Evolutionary conservation across 257 asterid genomes (phyloP).

Genomic region (Lycium barbarum): DNA sequence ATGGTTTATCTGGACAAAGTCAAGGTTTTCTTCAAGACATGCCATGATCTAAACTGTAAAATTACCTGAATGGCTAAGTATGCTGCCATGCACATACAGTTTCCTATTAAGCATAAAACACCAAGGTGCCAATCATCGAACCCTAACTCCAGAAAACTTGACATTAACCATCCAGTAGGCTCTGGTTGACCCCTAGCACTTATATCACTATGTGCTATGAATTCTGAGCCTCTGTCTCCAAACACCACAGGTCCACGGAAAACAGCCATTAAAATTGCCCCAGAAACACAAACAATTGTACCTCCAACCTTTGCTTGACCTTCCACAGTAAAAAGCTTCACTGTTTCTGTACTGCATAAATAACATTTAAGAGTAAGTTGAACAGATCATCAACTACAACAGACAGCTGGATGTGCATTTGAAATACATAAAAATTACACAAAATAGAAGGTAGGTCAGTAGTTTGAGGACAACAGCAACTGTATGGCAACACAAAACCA

Average conservation of each 20-base stretch:
- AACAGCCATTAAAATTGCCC: constrained; percentile 86
- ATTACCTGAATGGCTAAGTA: constrained; percentile 92
- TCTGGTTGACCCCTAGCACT: constrained; percentile 91
- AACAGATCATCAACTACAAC: constrained; percentile 27
- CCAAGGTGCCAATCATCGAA: constrained; percentile 92
- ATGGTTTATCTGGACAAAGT: neutral
- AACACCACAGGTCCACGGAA: constrained; percentile 90
- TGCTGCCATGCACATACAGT: constrained; percentile 96
- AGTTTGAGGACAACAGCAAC: neutral
- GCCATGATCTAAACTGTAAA: neutral
- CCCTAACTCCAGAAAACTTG: constrained; percentile 67
- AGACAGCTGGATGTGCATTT: neutral
- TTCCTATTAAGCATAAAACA: constrained; percentile 87
- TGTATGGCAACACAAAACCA: neutral
- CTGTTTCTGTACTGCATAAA: constrained; percentile 90
- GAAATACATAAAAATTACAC: neutral
- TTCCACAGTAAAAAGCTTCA: constrained; percentile 71
- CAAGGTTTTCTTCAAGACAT: neutral
- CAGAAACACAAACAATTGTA: constrained; percentile 84
- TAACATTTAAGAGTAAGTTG: constrained; percentile 42
- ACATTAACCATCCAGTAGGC: constrained; percentile 80
- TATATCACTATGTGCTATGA: constrained; percentile 59
- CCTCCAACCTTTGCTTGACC: constrained; percentile 97
- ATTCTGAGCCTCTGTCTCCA: constrained; percentile 70
- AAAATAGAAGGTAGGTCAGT: neutral